Conservation (phyloP, 768 basidiomycete species). For the Ramaria rubella region DNA sequence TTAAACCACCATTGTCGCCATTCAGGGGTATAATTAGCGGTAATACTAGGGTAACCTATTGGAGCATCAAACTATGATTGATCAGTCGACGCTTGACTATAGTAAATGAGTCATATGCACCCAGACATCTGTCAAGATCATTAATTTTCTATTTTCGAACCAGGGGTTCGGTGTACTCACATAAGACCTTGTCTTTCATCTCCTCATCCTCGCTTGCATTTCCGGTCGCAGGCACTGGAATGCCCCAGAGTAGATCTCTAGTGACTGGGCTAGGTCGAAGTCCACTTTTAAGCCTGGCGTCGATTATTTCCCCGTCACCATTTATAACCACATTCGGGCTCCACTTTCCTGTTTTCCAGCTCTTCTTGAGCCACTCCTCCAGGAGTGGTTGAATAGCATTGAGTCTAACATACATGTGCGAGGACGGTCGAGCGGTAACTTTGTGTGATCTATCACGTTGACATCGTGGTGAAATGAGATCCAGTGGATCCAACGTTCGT, state of each 20-base stretch:
- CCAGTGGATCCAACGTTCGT: conserved; percentile 87
- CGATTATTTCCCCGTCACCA: conserved; percentile 79
- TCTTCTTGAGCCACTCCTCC: conserved; percentile 82
- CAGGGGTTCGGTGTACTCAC: conserved; percentile 48
- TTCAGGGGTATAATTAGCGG: conserved; percentile 86
- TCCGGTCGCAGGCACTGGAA: conserved; percentile 68
- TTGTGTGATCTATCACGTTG: conserved; percentile 75
- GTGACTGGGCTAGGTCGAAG: conserved; percentile 87
- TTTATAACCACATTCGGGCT: conserved; percentile 89
- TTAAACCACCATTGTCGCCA: conserved; percentile 99
- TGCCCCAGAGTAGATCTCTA: conserved; percentile 93
- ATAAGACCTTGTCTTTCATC: conserved; percentile 93
- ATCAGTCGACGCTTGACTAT: not conserved
- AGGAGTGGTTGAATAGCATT: conserved; percentile 75
- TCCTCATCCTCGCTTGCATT: conserved; percentile 70
- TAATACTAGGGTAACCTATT: conserved; percentile 96
- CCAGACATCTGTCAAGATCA: conserved; percentile 73
- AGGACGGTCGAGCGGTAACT: conserved; percentile 67
- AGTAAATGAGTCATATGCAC: conserved; percentile 42
- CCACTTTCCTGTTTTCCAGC: conserved; percentile 84
- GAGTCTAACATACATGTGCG: conserved; percentile 89
- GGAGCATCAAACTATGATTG: conserved; percentile 81
- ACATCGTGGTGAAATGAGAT: conserved; percentile 92
- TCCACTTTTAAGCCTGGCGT: conserved; percentile 80
- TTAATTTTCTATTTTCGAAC: not conserved